Evolutionary conservation across 1,284 basidiomycete species (phyloP).

Genomic region (Heterobasidion annosum): DNA sequence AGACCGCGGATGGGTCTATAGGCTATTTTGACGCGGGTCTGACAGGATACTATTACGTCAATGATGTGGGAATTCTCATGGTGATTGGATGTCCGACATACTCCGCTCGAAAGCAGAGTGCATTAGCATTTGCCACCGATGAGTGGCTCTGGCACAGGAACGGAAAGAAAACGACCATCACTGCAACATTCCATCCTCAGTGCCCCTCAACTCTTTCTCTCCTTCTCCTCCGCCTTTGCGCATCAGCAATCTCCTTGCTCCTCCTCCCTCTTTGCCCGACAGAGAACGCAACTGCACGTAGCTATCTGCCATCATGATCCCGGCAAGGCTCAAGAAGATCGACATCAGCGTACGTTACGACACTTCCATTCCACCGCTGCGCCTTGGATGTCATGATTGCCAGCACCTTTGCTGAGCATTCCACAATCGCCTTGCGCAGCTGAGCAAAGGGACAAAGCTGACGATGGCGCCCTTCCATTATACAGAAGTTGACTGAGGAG

Average conservation of each 20-base stretch:
- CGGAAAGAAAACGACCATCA: background rate
- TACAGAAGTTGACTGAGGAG: constrained; percentile 78
- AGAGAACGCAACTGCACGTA: constrained; percentile 9
- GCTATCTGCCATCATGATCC: constrained; percentile 51
- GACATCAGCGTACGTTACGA: constrained; percentile 70
- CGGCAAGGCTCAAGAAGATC: constrained; percentile 81
- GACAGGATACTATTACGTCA: background rate
- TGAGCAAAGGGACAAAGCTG: background rate
- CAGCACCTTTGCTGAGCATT: background rate
- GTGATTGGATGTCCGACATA: background rate
- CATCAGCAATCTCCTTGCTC: background rate
- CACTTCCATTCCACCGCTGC: background rate
- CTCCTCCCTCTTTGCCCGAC: constrained; percentile 19
- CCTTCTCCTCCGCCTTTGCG: background rate
- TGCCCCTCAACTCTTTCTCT: background rate
- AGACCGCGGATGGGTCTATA: no score
- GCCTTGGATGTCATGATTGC: background rate
- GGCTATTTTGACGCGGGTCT: no score
- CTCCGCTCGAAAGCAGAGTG: background rate
- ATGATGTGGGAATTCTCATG: background rate
- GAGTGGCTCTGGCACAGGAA: background rate
- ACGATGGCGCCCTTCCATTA: constrained; percentile 8
- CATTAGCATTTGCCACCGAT: background rate
- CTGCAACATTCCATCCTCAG: background rate
- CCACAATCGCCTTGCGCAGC: background rate